phyloP scores from a whole-genome alignment of 345 rosid species.

The Nephelium lappaceum region DNA sequence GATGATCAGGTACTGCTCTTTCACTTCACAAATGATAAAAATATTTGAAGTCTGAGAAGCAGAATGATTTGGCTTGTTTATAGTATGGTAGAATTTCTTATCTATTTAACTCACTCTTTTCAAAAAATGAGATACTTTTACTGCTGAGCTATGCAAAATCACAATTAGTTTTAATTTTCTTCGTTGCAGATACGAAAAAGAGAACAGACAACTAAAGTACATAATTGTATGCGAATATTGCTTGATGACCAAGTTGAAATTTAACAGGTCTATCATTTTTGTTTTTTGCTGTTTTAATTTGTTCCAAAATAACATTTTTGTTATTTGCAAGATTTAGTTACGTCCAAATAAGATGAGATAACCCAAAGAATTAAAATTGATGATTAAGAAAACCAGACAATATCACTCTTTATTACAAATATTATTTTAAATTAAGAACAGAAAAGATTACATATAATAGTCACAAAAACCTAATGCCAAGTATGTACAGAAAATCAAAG shows the following conservation, averaged over 20 bases:
- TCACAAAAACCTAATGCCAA: no score
- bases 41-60: no score
- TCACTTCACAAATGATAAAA: no score
- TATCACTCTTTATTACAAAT: no score
- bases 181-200: neutral
- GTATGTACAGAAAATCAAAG: no score
- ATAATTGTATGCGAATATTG: neutral
- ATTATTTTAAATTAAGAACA: neutral
- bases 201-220: neutral
- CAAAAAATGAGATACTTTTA: no score
- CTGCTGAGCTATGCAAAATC: no score
- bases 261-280: neutral
- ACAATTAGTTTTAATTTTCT: no score
- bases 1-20: neutral
- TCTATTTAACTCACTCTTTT: no score
- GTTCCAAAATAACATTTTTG: neutral
- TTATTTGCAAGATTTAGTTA: neutral
- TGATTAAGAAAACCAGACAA: neutral
- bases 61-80: no score
- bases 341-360: neutral
- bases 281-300: neutral
- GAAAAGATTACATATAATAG: neutral
- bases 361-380: neutral
- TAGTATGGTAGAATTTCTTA: no score
- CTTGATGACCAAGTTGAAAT: neutral